Conservation (phyloP, 495 filamentous ascomycete genomes). For the Alectoria sarmentosa region DNA sequence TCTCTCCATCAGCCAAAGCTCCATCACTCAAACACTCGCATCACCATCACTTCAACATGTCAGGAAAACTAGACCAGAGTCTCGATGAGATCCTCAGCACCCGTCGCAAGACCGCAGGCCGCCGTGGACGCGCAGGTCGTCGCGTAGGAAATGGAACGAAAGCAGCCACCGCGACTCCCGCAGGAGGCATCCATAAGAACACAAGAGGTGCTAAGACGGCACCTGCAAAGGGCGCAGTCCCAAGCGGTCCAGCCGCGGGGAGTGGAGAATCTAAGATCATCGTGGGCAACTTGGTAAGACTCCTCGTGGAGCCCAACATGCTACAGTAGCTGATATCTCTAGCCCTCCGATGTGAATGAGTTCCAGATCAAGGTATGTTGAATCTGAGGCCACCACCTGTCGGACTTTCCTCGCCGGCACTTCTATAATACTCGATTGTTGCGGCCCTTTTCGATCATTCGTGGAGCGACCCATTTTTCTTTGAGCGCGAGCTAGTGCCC, state of each 20-base stretch:
- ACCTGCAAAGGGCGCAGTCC: slow-evolving; percentile 50
- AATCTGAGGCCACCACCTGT: slow-evolving; percentile 49
- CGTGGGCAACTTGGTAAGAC: slow-evolving; percentile 86
- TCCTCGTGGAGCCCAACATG: background rate
- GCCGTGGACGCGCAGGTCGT: slow-evolving; percentile 47
- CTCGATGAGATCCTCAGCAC: slow-evolving; percentile 91
- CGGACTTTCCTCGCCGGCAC: slow-evolving; percentile 49
- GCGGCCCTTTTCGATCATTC: slow-evolving; percentile 23
- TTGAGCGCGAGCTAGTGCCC: slow-evolving; percentile 17
- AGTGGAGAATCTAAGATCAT: slow-evolving; percentile 85
- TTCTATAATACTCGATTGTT: slow-evolving; percentile 38
- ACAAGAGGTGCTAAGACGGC: slow-evolving; percentile 51
- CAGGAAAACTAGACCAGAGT: slow-evolving; percentile 89
- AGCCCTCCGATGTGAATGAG: slow-evolving; percentile 95
- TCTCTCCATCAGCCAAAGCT: slow-evolving; percentile 5
- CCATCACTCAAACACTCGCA: slow-evolving; percentile 16
- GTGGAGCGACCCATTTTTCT: slow-evolving; percentile 23
- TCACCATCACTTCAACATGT: slow-evolving; percentile 51
- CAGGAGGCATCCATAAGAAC: slow-evolving; percentile 83
- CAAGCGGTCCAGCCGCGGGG: slow-evolving; percentile 52
- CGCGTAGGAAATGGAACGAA: slow-evolving; percentile 36
- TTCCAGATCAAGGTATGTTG: slow-evolving; percentile 99
- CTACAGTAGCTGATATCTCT: slow-evolving; percentile 41
- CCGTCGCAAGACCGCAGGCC: slow-evolving; percentile 51
- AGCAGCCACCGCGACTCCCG: slow-evolving; percentile 52